phyloP scores from a whole-genome alignment of 2,329 filamentous ascomycete genomes.

The Aspergillaceae sp. region DNA sequence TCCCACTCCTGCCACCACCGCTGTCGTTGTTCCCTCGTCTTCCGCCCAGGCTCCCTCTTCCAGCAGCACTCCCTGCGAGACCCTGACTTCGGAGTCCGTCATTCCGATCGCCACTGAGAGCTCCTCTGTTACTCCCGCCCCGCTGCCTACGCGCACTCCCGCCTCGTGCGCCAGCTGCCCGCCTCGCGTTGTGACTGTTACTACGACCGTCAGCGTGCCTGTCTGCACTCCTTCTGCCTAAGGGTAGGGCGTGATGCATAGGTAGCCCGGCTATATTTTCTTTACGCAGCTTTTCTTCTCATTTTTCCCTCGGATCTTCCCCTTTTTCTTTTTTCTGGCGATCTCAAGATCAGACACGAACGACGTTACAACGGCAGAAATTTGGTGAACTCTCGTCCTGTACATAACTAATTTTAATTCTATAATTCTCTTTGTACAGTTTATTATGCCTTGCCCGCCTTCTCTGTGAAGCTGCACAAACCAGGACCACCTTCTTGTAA shows the following conservation, averaged over 20 bases:
- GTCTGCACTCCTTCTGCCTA: not conserved
- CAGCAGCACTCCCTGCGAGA: slow-evolving; percentile 3
- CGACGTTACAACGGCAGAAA: slow-evolving; percentile 14
- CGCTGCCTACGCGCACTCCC: slow-evolving; percentile 11
- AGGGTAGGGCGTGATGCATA: not conserved
- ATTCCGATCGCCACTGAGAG: slow-evolving; percentile 3
- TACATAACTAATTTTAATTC: slow-evolving; percentile 30
- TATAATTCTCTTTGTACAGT: slow-evolving; percentile 6
- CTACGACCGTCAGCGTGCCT: slow-evolving; percentile 18
- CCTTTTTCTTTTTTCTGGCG: slow-evolving; percentile 3
- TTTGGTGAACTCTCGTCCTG: slow-evolving; percentile 13
- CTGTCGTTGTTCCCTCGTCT: not conserved
- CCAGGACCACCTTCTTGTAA: not conserved
- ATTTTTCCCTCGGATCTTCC: slow-evolving; percentile 3
- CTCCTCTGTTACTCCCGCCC: slow-evolving; percentile 1
- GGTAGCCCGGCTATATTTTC: not conserved
- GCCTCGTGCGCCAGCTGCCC: slow-evolving; percentile 6
- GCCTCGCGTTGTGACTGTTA: slow-evolving; percentile 14
- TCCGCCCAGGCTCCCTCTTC: not conserved
- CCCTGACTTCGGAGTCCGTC: slow-evolving; percentile 2
- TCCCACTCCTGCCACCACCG: not conserved
- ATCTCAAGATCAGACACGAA: slow-evolving; percentile 11
- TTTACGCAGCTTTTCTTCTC: not conserved
- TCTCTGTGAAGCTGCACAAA: not conserved
- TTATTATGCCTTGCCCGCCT: not conserved